Base-by-base conservation (phyloP, 805 yeast genomes). In the Metschnikowia anglica region DNA sequence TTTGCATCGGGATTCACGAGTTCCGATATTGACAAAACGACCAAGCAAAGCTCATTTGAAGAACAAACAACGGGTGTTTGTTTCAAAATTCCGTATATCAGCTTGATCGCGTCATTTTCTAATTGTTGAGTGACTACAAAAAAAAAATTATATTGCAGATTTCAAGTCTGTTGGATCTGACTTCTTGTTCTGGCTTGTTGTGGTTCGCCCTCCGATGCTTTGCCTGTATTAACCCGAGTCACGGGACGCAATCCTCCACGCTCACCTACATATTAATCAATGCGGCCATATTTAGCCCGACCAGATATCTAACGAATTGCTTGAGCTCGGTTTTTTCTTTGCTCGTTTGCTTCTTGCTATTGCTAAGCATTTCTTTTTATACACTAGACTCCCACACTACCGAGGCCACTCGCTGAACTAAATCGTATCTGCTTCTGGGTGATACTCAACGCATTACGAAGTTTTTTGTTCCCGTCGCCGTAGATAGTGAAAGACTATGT, bases 241-340 rank as follows among this genome's bases (percentile, higher is more conserved):
- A 31, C 40, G 49, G 49, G 44, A 42, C 46, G 49, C 46, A 39
- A 31, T 23, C 46, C 43, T 26, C 49, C 47, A 46, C 47, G 44
- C 30, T 39, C 34, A 37, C 50, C 50, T 46, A 43, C 50, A 46
- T 46, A 43, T 43, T 43, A 30, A 35, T 10, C 27, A 31, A 25
- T 47, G 50, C 50, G 50, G 46, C 39, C 42, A 17, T 39, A 42
- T 36, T 46, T 42, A 42, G 44, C 31, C 49, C 49, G 50, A 30
- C 34, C 16, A 16, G 13, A 26, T 27, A 29, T 29, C 37, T 34
- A 34, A 35, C 35, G 29, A 29, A 10, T 26, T 8, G n/a, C 16
- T 18, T 29, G 10, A 10, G 31, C 13, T 24, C 29, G 9, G 21
- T 34, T 19, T 28, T 36, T 30, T 34, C 29, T 18, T 34, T 30